Base-by-base conservation (phyloP, 805 yeast genomes). In the Wickerhamiella nectarea region DNA sequence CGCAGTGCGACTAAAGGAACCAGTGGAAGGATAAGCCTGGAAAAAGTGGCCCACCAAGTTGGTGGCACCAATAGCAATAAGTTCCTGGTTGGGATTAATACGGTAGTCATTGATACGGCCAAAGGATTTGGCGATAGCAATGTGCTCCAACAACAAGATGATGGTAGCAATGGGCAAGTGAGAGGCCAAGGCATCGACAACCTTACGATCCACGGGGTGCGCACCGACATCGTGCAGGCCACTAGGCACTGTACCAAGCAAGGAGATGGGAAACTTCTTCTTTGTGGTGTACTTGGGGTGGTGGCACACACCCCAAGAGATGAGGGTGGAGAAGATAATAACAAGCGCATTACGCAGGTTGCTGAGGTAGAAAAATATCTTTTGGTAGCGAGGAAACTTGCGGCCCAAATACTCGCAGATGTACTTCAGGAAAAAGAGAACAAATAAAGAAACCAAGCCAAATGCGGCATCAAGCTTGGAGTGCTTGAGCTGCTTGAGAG, bases 1-100 rank as follows among this genome's bases (percentile, higher is more conserved):
- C 6, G 96, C 96, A 36, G 95, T 81, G 68, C 96, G 78, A 15
- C 94, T 82, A 62, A 87, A 87, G 1, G 96, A 87, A 37, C 96
- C 96, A 4, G 96, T 87, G 6, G 94, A 86, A 7, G 96, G 96
- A 61, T 87, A 87, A 6, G 96, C 95, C 56, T 75, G 72, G 73
- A 87, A 87, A 58, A 86, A 84, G 17, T 94, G 84, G 53, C 95
- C 95, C 53, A 87, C 70, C 60, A 87, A 70, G 64, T 87, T 87
- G 43, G 91, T 80, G 37, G 80, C 82, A 56, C 96, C 96, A 62
- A 87, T 87, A 34, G 96, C 95, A 56, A 87, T 73, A 44, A 87
- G 72, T 62, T 87, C 96, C 68, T 87, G 96, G 64, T 87, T 89
- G 39, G 96, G 95, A 47, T 78, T 74, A 54, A 87, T 79, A 55